Evolutionary conservation across 2,329 filamentous ascomycete species (phyloP), one percentile per base, ranked within the genome.

Genomic region (Colletotrichum horii): DNA sequence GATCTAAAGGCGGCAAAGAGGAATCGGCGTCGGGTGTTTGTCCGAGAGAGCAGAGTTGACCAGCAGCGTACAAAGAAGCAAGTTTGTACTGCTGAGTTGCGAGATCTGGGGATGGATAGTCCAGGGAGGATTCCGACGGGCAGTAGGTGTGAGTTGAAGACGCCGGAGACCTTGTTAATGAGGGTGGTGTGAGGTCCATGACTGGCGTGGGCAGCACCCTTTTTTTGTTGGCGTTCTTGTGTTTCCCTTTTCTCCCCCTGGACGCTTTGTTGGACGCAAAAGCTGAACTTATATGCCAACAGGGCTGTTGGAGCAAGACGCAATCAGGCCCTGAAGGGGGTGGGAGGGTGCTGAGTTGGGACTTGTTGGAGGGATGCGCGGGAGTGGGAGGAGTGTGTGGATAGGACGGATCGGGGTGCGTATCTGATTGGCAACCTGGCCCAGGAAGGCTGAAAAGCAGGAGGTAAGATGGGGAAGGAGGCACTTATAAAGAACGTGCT

Each of bases 181-280:
- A 84, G 70, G 86, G 87, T 79, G 88, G 88, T 82, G 87, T 87
- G 78, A 87, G 83, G 81, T 89, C 88, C 88, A 90, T 90, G 82
- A 80, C 81, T 79, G 76, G 77, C 72, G 72, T 78, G 62, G 56
- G 58, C 74, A 32, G 28, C 26, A 26, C 64, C 64, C 66, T 48
- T 48, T 64, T 73, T 61, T 61, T 61, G 67, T 62, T 69, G 26
- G 64, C 38, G 14, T 43, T 76, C 36, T 26, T 70, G 55, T 70
- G 61, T 48, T 66, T 52, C 19, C 36, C 67, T 43, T 36, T 66
- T 55, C 34, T 64, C 48, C 32, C 72, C 48, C 43, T 28, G 71
- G 58, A 43, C 60, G 19, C 58, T 60, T 52, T 70, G 66, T 73
- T 75, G 73, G 73, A 73, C 62, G 66, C 52, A 56, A 62, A 66